Evolutionary conservation across 441 rosid genomes (phyloP).

Genomic region (Hura crepitans): DNA sequence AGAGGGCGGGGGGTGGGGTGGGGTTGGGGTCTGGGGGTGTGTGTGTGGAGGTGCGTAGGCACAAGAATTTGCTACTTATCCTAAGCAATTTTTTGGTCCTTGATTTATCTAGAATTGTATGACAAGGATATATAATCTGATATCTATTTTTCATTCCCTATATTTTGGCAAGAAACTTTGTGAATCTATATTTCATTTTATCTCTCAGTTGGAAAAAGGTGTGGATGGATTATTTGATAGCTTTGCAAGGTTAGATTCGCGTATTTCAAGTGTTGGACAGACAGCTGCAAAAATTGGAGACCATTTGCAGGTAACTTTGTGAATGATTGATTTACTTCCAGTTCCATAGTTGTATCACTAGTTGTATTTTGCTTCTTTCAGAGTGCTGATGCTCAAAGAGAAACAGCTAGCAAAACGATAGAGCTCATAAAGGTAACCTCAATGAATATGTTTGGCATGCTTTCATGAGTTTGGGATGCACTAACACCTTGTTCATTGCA

Average conservation of each 20-base stretch:
- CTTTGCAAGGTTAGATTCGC: slow-evolving; percentile 97
- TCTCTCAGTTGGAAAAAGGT: slow-evolving; percentile 80
- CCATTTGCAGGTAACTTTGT: slow-evolving; percentile 77
- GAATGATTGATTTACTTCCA: slow-evolving; percentile 10
- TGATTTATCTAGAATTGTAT: neutral
- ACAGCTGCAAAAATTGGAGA: slow-evolving; percentile 99
- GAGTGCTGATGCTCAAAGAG: slow-evolving; percentile 99
- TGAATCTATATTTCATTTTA: slow-evolving; percentile 10
- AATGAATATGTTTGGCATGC: slow-evolving; percentile 17
- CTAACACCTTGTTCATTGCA: slow-evolving; percentile 40
- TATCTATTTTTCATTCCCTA: neutral
- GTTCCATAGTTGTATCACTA: slow-evolving; percentile 10
- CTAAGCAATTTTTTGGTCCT: neutral
- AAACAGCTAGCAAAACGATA: slow-evolving; percentile 95
- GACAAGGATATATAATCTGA: neutral
- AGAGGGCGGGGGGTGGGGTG: too few relatives aligned
- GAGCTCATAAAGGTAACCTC: slow-evolving; percentile 86
- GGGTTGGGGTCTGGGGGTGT: too few relatives aligned
- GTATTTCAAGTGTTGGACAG: slow-evolving; percentile 99
- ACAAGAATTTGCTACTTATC: neutral
- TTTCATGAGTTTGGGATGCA: slow-evolving; percentile 14
- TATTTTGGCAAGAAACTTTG: neutral
- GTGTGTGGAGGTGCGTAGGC: too few relatives aligned
- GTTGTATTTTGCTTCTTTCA: slow-evolving; percentile 35
- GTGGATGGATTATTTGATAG: slow-evolving; percentile 96